Evolutionary conservation across 306 rosid species (phyloP).

Genomic region (Cajanus cajan): DNA sequence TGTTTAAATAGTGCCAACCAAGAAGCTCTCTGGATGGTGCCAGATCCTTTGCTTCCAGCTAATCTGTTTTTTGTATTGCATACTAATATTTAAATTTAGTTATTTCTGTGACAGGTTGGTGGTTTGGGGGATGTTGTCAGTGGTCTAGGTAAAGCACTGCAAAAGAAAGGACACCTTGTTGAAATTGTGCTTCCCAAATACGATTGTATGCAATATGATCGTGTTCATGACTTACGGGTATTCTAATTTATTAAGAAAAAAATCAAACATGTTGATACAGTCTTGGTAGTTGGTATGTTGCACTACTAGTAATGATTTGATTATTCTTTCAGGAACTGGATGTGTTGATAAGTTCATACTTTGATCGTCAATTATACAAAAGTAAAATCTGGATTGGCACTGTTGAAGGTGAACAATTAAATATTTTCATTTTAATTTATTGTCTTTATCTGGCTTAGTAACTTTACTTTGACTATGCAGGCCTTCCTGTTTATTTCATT

Average conservation of each 20-base stretch:
- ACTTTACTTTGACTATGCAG: constrained; percentile 48
- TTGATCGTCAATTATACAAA: constrained; percentile 77
- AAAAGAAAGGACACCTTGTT: constrained; percentile 90
- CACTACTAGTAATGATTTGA: constrained; percentile 24
- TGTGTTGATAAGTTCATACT: constrained; percentile 72
- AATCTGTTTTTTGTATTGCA: not conserved
- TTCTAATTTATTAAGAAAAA: constrained; percentile 33
- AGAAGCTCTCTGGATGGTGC: not conserved
- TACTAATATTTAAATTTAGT: constrained; percentile 10
- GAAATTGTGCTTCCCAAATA: constrained; percentile 95
- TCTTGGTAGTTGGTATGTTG: constrained; percentile 14
- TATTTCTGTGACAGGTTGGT: constrained; percentile 71
- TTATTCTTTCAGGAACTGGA: constrained; percentile 61
- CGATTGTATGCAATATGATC: constrained; percentile 79
- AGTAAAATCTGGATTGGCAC: constrained; percentile 95
- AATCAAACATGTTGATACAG: not conserved
- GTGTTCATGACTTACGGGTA: constrained; percentile 69
- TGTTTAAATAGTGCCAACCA: not conserved
- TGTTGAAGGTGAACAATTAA: constrained; percentile 61
- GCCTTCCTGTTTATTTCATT: constrained; percentile 95
- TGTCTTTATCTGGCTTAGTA: constrained; percentile 29
- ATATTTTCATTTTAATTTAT: constrained; percentile 11
- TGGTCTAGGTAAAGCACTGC: constrained; percentile 90
- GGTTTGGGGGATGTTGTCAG: constrained; percentile 93
- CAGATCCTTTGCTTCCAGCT: constrained; percentile 21